Conservation (phyloP, 768 basidiomycete species). For the Hypholoma fasciculare region DNA sequence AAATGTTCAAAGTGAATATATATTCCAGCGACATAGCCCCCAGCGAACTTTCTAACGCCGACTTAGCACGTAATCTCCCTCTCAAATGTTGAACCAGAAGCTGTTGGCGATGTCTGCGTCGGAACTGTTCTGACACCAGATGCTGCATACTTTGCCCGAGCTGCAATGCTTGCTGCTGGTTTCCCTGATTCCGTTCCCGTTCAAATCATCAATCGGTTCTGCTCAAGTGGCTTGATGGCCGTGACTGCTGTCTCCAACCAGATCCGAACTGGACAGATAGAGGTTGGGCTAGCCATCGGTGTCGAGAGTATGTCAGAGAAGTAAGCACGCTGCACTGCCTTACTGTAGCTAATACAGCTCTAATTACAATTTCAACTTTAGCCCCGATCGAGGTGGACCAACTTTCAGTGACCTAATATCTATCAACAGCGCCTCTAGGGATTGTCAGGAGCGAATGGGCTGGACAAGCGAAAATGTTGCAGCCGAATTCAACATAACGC, state of each 20-base stretch:
- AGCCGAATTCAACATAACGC: constrained; percentile 64
- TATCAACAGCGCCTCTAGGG: constrained; percentile 52
- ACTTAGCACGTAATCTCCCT: constrained; percentile 57
- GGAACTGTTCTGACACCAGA: constrained; percentile 72
- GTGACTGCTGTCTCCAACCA: constrained; percentile 76
- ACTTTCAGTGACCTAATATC: constrained; percentile 62
- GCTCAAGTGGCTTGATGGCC: constrained; percentile 87
- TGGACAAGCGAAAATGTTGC: constrained; percentile 92
- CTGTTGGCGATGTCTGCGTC: constrained; percentile 78
- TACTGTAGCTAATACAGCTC: background rate
- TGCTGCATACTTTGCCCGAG: constrained; percentile 68
- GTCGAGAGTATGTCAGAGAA: constrained; percentile 85
- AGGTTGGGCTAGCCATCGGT: constrained; percentile 80
- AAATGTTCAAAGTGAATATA: constrained; percentile 69
- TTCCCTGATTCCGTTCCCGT: constrained; percentile 77
- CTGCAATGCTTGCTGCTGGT: constrained; percentile 78
- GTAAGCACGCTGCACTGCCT: constrained; percentile 32
- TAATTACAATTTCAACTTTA: constrained; percentile 24
- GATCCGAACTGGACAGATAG: constrained; percentile 75
- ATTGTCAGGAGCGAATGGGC: constrained; percentile 76
- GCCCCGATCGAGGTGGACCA: constrained; percentile 65
- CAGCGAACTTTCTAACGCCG: background rate
- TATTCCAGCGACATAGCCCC: background rate
- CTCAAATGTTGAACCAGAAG: constrained; percentile 59
- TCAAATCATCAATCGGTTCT: constrained; percentile 78